phyloP scores from a whole-genome alignment of 2,329 filamentous ascomycete genomes.

The Claviceps fusiformis region DNA sequence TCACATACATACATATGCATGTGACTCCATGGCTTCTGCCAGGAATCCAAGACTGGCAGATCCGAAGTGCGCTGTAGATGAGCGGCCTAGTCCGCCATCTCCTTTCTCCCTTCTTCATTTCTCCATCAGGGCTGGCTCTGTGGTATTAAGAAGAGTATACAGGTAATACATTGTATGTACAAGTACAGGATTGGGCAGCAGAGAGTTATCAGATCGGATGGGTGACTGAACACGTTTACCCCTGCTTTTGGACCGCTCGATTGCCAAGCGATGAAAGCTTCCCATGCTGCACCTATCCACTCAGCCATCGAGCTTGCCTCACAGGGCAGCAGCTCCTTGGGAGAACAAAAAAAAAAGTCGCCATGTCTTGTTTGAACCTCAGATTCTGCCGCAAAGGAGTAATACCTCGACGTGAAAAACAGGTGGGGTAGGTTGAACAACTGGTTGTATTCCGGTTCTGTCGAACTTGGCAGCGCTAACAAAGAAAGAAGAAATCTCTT shows the following conservation, averaged over 20 bases:
- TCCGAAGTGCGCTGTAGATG: conserved; percentile 1
- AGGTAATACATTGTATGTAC: not conserved
- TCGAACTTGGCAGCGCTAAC: too few species aligned
- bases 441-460: too few species aligned
- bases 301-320: not conserved
- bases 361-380: not conserved
- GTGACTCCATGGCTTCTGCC: too few species aligned
- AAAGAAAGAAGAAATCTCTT: not conserved
- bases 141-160: not conserved
- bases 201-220: not conserved
- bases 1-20: not conserved
- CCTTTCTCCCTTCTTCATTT: not conserved
- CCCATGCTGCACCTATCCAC: not conserved
- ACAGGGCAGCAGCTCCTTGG: not conserved
- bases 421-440: too few species aligned
- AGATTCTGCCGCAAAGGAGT: not conserved
- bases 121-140: not conserved
- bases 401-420: too few species aligned
- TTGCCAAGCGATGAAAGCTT: not conserved
- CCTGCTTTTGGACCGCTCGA: not conserved
- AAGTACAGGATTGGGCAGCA: conserved; percentile 1
- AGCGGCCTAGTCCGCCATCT: not conserved
- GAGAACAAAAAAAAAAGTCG: not conserved
- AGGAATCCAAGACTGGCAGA: not conserved
- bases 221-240: not conserved